Percentiles rank a stretch among this genome's conserved stretches.
phyloP scores from a whole-genome alignment of 192 early-diverging fungal genomes.

The Backusella liffmaniae region DNA sequence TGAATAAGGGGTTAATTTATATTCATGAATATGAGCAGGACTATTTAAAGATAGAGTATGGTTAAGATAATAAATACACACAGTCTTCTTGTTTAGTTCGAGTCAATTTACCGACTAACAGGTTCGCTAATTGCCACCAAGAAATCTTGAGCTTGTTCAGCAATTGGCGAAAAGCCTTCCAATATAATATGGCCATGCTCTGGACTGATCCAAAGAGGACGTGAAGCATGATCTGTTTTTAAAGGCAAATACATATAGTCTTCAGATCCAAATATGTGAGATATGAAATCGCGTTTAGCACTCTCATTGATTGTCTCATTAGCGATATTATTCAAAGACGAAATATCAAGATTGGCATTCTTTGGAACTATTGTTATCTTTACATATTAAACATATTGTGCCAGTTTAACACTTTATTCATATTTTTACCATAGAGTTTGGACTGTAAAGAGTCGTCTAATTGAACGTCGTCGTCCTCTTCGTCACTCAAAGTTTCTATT shows the following conservation, averaged over 20 bases:
- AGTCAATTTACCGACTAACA: slow-evolving; percentile 64
- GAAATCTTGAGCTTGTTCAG: slow-evolving; percentile 95
- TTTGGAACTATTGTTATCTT: slow-evolving; percentile 31
- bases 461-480: slow-evolving; percentile 34
- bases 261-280: slow-evolving; percentile 63
- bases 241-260: slow-evolving; percentile 79
- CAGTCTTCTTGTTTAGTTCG: not conserved
- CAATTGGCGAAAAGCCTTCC: slow-evolving; percentile 96
- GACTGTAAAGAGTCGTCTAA: slow-evolving; percentile 26
- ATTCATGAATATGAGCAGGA: slow-evolving; percentile 85
- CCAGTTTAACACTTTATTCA: not conserved
- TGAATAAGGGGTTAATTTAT: slow-evolving; percentile 91
- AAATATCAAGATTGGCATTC: slow-evolving; percentile 37
- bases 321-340: slow-evolving; percentile 9
- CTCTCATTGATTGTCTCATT: not conserved
- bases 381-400: not conserved
- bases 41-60: slow-evolving; percentile 26
- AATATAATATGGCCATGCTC: slow-evolving; percentile 83
- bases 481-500: slow-evolving; percentile 22
- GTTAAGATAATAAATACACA: not conserved
- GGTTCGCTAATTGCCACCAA: slow-evolving; percentile 96
- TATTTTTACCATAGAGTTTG: slow-evolving; percentile 30
- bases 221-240: slow-evolving; percentile 83
- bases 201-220: slow-evolving; percentile 90
- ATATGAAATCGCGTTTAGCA: slow-evolving; percentile 45